Base-by-base conservation (phyloP, 2,329 filamentous ascomycete species). In the Stromatinia cepivora region DNA sequence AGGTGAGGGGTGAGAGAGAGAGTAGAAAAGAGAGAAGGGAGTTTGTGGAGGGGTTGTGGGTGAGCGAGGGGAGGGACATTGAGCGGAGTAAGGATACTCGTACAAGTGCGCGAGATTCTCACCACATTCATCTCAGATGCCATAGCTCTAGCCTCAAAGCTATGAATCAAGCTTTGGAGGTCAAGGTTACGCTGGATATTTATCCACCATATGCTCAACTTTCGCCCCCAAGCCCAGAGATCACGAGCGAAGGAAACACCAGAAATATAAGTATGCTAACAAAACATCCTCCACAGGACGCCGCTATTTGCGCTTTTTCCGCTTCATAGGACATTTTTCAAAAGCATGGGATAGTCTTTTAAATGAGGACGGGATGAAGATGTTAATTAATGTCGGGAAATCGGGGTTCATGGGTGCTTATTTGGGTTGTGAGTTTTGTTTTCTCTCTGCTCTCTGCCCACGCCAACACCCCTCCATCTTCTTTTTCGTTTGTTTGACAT, bases 221-320 rank as follows among this genome's bases (percentile, higher is more conserved):
- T 11, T 61, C 17, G 3, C 22, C 8, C 1, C 3, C 1, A 39
- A 31, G 20, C 36, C 45, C 22, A 6, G 28, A 11, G 11, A 36
- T 31, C 3, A 57, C 6, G 31, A 17, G 34, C 6, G 31, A 57
- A 57, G 11, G 11, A 11, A 39, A 4, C 31, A 39, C 20, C 11
- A 13, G 22, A 36, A 13, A 1, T 20, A 9, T 7, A 17, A 39
- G 4, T 20, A 20, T 25, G 3, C 34, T 22, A 8, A 63, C 0
- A 15, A 28, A 52, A 20, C 15, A 39, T 7, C 9, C 4, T 13
- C 36, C 52, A 58, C 45, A 84, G 83, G 80, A 42, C 84, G 91
- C 50, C 86, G 90, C 31, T 88, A 86, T 79, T 84, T 92, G 76
- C 87, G 91, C 17, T 81, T 91, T 69, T 90, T 92, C 77, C 88